A percentile compares a stretch with the other conserved stretches of the same genome.
phyloP scores from a whole-genome alignment of 2,329 filamentous ascomycete genomes.

The Verticillium longisporum region DNA sequence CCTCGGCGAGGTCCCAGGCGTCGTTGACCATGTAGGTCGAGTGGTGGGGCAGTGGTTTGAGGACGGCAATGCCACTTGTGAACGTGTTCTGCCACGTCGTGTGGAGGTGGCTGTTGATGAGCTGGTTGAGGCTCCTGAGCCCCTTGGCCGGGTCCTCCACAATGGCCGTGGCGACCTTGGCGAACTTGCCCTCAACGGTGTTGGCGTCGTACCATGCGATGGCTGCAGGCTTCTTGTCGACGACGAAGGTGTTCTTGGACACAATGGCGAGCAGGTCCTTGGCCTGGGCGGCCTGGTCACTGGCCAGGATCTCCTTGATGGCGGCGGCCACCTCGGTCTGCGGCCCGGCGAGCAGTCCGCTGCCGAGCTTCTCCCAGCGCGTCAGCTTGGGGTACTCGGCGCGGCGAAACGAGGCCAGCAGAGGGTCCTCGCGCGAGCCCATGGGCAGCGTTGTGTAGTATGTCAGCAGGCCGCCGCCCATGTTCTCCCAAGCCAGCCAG shows the following conservation, averaged over 20 bases:
- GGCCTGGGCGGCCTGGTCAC: constrained; percentile 45
- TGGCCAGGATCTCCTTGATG: constrained; percentile 53
- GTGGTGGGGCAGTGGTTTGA: constrained; percentile 72
- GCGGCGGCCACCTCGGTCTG: constrained; percentile 56
- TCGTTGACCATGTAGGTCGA: constrained; percentile 67
- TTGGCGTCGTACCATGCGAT: constrained; percentile 72
- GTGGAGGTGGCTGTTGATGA: constrained; percentile 84
- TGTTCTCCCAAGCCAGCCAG: constrained; percentile 90
- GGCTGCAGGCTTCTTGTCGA: constrained; percentile 57
- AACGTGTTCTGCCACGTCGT: constrained; percentile 77
- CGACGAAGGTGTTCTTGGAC: constrained; percentile 50
- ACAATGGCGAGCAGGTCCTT: constrained; percentile 59
- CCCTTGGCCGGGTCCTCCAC: constrained; percentile 50
- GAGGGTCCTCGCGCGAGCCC: constrained; percentile 63
- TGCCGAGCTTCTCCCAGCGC: constrained; percentile 64
- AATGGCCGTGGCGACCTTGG: constrained; percentile 57
- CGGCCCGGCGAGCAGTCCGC: constrained; percentile 66
- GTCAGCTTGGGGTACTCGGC: constrained; percentile 70
- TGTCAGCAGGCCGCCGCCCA: constrained; percentile 76
- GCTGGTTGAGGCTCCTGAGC: constrained; percentile 57
- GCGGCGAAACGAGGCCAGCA: constrained; percentile 66
- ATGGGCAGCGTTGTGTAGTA: constrained; percentile 82
- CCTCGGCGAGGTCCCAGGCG: constrained; percentile 64
- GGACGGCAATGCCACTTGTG: constrained; percentile 66
- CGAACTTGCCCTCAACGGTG: constrained; percentile 59